Evolutionary conservation across 441 rosid species (phyloP), one percentile per base, ranked within the genome.

Genomic region (Gossypium davidsonii): DNA sequence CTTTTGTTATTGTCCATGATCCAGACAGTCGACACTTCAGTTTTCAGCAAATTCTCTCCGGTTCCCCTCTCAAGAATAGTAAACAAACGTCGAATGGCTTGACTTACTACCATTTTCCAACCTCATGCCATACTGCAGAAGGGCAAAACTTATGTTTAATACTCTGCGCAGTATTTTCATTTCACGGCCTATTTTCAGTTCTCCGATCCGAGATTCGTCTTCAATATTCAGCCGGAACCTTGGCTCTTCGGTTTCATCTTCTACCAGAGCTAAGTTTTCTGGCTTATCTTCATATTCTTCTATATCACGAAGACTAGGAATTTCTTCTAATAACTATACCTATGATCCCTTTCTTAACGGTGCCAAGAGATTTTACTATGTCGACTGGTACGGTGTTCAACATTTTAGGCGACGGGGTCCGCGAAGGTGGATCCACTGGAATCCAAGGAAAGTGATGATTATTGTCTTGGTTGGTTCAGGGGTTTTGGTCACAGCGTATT

Each of bases 321-420:
- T 76, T 18, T 77, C 73, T 18, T 77, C 74, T 57, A 74, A 66
- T 15, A 74, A 74, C 51, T 39, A 79, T 68, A 73, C 28, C 20
- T 68, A 60, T 25, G 72, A 69, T 49, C 90, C 81, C 5, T 84
- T 75, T 65, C 46, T 65, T n/a, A 77, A 53, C 14, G 71, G 70
- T 18, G 52, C 82, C 6, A 90, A 78, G 85, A 83, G 97, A 62
- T 85, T 65, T 76, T 93, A 93, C 80, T 86, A 88, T 68, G 94
- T 89, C 9, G 99, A 91, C 70, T 83, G 93, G 9, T 31, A 79
- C 62, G 82, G 76, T 6, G 89, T 88, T 39, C 84, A 82, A 3
- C 97, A 89, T 72, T 95, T 95, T 68, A 81, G 77, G 83, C 94
- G 89, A 0, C 85, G 97, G 25, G 96, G 97, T 52, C 93, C 87